These are phyloP conservation scores for Elsinoe necatrix DNA, from an alignment of 2,329 filamentous ascomycete genomes.

Conservation along the genomic window DNA sequence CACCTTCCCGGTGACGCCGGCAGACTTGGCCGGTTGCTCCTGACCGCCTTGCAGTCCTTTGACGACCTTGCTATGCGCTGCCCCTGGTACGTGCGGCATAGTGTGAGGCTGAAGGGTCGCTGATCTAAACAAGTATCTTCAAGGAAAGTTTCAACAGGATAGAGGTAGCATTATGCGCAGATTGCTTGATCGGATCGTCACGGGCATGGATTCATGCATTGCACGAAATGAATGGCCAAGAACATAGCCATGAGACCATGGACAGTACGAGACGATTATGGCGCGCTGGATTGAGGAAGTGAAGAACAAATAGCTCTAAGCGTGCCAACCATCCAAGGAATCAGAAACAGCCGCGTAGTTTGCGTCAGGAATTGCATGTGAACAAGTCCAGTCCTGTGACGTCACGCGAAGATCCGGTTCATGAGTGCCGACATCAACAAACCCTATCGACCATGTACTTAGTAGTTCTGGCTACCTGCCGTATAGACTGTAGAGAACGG, in stretches of 20 bases:
- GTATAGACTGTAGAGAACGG: too few species aligned
- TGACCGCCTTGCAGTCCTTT: slow-evolving; percentile 7
- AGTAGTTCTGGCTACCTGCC: too few species aligned
- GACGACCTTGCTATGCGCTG: neutral
- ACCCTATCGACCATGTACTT: neutral
- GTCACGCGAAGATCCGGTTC: neutral
- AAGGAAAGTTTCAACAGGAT: too few species aligned
- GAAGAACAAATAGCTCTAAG: neutral
- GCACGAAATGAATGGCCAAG: neutral
- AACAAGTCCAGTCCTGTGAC: neutral
- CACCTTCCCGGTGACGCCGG: slow-evolving; percentile 23
- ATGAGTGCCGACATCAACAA: neutral
- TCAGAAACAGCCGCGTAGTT: neutral
- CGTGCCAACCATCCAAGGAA: neutral
- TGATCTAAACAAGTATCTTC: neutral
- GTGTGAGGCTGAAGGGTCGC: too few species aligned
- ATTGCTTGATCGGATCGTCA: neutral
- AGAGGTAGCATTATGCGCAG: neutral
- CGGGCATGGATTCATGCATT: neutral
- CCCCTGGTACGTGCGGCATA: slow-evolving; percentile 9
- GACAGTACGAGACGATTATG: neutral
- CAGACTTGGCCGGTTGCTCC: slow-evolving; percentile 1
- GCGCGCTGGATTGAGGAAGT: neutral
- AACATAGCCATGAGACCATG: neutral
- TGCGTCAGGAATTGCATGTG: neutral